phyloP scores from a whole-genome alignment of 2,329 filamentous ascomycete genomes.

The Fusarium sp. region DNA sequence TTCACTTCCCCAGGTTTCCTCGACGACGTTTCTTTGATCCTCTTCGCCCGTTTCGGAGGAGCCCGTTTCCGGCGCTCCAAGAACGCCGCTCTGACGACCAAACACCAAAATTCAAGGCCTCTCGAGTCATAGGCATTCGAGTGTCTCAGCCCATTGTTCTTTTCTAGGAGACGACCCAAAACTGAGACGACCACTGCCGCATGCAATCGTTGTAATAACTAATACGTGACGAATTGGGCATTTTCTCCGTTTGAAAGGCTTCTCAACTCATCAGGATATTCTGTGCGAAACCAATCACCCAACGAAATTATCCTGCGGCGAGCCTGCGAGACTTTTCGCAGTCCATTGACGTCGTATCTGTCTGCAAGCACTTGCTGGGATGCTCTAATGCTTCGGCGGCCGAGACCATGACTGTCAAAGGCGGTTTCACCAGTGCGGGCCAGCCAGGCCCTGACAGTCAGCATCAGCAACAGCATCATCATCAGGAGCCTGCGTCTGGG shows the following conservation, averaged over 20 bases:
- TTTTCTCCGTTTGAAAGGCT: not conserved
- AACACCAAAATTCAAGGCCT: constrained; percentile 4
- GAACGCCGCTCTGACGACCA: constrained; percentile 21
- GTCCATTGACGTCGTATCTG: constrained; percentile 28
- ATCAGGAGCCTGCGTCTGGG: constrained; percentile 1
- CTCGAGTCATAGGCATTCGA: constrained; percentile 19
- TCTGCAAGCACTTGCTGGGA: constrained; percentile 38
- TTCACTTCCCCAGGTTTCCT: constrained; percentile 9
- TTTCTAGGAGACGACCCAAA: constrained; percentile 1
- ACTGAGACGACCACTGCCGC: constrained; percentile 29
- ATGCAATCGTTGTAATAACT: constrained; percentile 26
- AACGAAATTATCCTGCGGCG: not conserved
- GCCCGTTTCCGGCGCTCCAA: constrained; percentile 15
- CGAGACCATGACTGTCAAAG: constrained; percentile 42
- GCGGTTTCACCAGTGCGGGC: constrained; percentile 42
- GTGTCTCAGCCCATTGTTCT: constrained; percentile 30
- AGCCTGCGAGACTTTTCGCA: not conserved
- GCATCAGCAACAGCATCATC: constrained; percentile 26
- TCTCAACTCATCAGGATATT: not conserved
- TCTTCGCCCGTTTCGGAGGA: constrained; percentile 21
- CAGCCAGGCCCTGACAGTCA: constrained; percentile 34
- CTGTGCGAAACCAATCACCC: not conserved
- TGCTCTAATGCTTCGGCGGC: constrained; percentile 34
- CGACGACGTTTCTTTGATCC: constrained; percentile 11
- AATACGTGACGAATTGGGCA: constrained; percentile 6